Evolutionary conservation across 139 green algal species (phyloP).

Genomic region (Micromonas pusilla): DNA sequence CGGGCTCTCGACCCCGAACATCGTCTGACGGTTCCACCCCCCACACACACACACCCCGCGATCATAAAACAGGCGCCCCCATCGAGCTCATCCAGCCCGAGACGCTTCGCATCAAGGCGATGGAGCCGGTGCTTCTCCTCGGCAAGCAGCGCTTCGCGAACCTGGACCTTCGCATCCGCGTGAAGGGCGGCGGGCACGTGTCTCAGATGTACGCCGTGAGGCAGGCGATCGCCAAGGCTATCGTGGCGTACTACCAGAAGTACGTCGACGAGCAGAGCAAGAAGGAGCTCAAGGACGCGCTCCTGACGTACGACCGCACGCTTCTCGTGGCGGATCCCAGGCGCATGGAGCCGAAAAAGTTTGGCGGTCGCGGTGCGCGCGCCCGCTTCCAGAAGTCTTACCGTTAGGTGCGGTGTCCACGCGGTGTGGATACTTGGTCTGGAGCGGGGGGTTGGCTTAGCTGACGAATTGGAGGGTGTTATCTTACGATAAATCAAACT

Average conservation of each 20-base stretch:
- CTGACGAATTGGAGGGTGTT: background rate
- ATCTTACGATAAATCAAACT: no score
- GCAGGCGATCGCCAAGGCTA: slow-evolving; percentile 94
- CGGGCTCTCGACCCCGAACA: no score
- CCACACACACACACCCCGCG: no score
- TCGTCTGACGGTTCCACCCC: no score
- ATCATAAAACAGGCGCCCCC: slow-evolving; percentile 86
- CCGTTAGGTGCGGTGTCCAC: slow-evolving; percentile 58
- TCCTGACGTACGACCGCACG: slow-evolving; percentile 92
- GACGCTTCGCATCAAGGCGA: slow-evolving; percentile 85
- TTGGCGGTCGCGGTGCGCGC: slow-evolving; percentile 88
- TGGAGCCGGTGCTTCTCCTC: slow-evolving; percentile 92
- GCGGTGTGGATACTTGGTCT: background rate
- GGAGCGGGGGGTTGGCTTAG: background rate
- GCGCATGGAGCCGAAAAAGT: slow-evolving; percentile 99
- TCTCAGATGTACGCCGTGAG: slow-evolving; percentile 76
- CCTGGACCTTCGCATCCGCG: slow-evolving; percentile 94
- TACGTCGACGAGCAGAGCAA: slow-evolving; percentile 97
- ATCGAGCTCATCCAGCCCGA: slow-evolving; percentile 95
- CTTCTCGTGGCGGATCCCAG: slow-evolving; percentile 95
- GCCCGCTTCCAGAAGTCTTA: slow-evolving; percentile 98
- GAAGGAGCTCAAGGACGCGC: slow-evolving; percentile 93
- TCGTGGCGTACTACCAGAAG: slow-evolving; percentile 99
- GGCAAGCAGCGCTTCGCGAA: slow-evolving; percentile 81
- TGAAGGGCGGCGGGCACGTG: slow-evolving; percentile 93